These are phyloP conservation scores for Leccinum imitatum DNA, from an alignment of 768 basidiomycete species.

Conservation along the genomic window DNA sequence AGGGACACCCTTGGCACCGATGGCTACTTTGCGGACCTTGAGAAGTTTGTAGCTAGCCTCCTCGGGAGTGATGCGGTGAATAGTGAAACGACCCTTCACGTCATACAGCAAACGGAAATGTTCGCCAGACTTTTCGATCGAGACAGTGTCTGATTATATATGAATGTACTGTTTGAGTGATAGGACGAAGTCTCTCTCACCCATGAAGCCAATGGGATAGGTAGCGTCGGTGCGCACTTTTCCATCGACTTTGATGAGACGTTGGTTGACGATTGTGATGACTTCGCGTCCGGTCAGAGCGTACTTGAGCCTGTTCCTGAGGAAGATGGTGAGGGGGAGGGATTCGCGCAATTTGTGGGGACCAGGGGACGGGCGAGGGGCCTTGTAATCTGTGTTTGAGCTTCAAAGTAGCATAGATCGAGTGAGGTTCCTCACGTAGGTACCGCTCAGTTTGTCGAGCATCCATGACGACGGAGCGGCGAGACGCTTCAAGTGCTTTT, in stretches of 20 bases:
- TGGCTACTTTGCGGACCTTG: conserved; percentile 88
- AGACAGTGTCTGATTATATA: conserved; percentile 74
- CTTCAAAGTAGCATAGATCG: neutral
- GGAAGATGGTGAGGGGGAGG: conserved; percentile 95
- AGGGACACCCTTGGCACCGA: conserved; percentile 93
- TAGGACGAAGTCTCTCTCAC: conserved; percentile 47
- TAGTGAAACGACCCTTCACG: conserved; percentile 99
- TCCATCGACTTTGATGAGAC: conserved; percentile 96
- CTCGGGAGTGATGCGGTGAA: conserved; percentile 98
- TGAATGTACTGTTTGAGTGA: neutral
- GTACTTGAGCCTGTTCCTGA: conserved; percentile 99
- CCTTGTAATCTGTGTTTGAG: conserved; percentile 45
- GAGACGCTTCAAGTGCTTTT: conserved; percentile 98
- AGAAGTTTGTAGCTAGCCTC: conserved; percentile 96
- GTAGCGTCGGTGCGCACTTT: conserved; percentile 98
- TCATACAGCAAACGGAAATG: conserved; percentile 99
- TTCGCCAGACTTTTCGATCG: conserved; percentile 97
- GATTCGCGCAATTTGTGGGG: conserved; percentile 99
- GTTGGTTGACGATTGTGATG: conserved; percentile 90
- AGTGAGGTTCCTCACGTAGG: conserved; percentile 62
- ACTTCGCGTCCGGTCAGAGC: conserved; percentile 97
- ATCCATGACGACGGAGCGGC: conserved; percentile 99
- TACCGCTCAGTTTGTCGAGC: conserved; percentile 97
- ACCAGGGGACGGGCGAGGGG: conserved; percentile 95
- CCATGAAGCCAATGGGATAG: conserved; percentile 97